Base-by-base conservation (phyloP, 805 yeast species). In the Kodamaea laetipori region DNA sequence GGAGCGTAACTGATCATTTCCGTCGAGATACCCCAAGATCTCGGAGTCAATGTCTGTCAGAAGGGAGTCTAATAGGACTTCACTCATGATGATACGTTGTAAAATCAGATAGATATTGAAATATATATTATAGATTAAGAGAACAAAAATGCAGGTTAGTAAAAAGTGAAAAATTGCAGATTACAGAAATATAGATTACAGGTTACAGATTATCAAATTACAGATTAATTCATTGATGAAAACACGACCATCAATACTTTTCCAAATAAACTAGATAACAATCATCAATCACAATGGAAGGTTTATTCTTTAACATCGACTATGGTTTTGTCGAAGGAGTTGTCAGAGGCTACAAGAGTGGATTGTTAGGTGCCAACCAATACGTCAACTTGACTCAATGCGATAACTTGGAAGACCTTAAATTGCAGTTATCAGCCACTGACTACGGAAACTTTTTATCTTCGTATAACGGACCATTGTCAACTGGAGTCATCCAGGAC, bases 321-420 rank as follows among this genome's bases (percentile, higher is more conserved):
- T 63, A 77, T 63, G 99, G 99, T 16, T 94, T 77, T 69, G 77
- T 94, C 54, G 99, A 94, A 68, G 99, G 92, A 35, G 79, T 95
- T 25, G 95, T 92, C 32, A 83, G 99, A 58, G 99, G 99, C 16
- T 88, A 90, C 74, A 81, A 90, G 58, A 82, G 85, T 46, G 96
- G 96, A 0, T 74, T 94, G 19, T 64, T 94, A 39, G 79, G 84
- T 8, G 66, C 79, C 24, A 80, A 84, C 53, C 97, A 90, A 67
- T 94, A 94, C 66, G 74, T 86, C 59, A 95, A 94, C 67, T 70
- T 94, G 60, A 87, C 97, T 3, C 99, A 94, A 65, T 95, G 99
- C 69, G 99, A 95, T 57, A 81, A 86, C 32, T 76, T 94, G 51
- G 99, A 94, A 45, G 99, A 94, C 67, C 74, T 95, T 59, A 92